Percentiles rank a stretch among this genome's conserved stretches.
phyloP scores from a whole-genome alignment of 345 rosid genomes.

The Hirschfeldia incana region DNA sequence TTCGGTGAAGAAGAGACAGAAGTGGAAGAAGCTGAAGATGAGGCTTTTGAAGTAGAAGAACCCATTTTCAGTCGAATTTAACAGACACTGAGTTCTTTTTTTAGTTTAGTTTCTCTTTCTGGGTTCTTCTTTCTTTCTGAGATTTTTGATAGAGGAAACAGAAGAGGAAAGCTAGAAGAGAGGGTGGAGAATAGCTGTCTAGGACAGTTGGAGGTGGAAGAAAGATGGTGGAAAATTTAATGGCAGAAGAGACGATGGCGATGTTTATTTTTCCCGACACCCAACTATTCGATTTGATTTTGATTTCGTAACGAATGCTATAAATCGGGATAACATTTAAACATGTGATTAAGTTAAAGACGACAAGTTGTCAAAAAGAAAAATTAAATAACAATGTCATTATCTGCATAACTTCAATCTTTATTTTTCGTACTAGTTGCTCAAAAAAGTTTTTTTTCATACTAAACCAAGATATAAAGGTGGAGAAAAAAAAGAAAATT shows the following conservation, averaged over 20 bases:
- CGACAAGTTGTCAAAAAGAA: not conserved
- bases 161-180: constrained; percentile 25
- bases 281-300: constrained; percentile 32
- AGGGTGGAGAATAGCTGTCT: constrained; percentile 63
- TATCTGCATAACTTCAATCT: constrained; percentile 12
- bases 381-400: constrained; percentile 8
- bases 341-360: not conserved
- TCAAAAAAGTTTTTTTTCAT: not conserved
- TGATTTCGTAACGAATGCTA: constrained; percentile 23
- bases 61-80: constrained; percentile 52
- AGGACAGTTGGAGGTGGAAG: constrained; percentile 38
- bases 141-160: constrained; percentile 2
- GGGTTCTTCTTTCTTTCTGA: not conserved
- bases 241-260: constrained; percentile 32
- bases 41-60: constrained; percentile 63
- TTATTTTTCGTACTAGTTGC: not conserved
- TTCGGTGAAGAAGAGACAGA: constrained; percentile 39
- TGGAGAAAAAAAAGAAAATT: not conserved
- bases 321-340: not conserved
- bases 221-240: constrained; percentile 38
- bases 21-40: constrained; percentile 38
- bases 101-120: not conserved
- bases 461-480: not conserved
- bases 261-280: constrained; percentile 36
- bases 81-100: not conserved